phyloP scores from a whole-genome alignment of 2,329 filamentous ascomycete species.

The Aspergillus viridinutans region DNA sequence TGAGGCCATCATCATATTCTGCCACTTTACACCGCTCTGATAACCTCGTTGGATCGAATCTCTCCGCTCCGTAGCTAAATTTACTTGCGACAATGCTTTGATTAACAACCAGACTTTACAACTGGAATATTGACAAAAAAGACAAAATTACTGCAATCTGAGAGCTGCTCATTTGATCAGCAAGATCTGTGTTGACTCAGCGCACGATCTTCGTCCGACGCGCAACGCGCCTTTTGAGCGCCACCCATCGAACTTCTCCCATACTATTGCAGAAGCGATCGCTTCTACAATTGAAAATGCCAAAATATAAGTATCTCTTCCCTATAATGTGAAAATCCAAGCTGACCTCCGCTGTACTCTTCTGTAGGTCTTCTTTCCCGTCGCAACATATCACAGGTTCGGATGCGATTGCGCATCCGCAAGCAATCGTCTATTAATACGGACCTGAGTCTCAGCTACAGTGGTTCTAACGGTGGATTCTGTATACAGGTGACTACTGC shows the following conservation, averaged over 20 bases:
- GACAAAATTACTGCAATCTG: neutral
- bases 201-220: neutral
- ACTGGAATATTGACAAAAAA: neutral
- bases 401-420: neutral
- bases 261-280: constrained; percentile 3
- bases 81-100: neutral
- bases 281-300: constrained; percentile 57
- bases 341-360: constrained; percentile 56
- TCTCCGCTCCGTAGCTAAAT: neutral
- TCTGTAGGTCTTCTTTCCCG: constrained; percentile 52
- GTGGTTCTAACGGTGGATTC: constrained; percentile 3
- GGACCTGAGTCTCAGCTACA: neutral
- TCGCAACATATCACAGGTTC: neutral
- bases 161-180: neutral
- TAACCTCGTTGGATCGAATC: constrained; percentile 6
- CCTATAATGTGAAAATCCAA: constrained; percentile 4
- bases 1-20: constrained; percentile 2
- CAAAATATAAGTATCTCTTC: constrained; percentile 67
- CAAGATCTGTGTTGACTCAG: neutral
- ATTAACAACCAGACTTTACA: neutral
- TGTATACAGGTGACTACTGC: constrained; percentile 75
- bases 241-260: constrained; percentile 9
- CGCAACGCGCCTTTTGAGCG: constrained; percentile 15
- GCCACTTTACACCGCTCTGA: constrained; percentile 3
- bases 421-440: neutral